phyloP scores from a whole-genome alignment of 306 rosid genomes.

The Phaseolus lunatus region DNA sequence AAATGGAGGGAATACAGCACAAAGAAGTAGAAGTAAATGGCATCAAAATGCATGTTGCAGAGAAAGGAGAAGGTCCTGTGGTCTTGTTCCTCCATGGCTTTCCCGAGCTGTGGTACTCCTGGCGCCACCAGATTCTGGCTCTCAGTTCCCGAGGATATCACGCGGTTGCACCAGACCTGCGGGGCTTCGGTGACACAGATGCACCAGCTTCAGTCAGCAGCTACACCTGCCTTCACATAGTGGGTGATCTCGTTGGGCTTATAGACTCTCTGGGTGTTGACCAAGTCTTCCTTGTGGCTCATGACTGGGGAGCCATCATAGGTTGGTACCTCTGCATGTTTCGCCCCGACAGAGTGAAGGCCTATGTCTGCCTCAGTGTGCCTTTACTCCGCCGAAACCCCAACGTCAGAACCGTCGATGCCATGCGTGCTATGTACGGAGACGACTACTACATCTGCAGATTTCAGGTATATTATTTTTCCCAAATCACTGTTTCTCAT shows the following conservation, averaged over 20 bases:
- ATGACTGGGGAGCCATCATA: conserved; percentile 55
- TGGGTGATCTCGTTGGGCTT: conserved; percentile 44
- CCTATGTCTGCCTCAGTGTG: conserved; percentile 51
- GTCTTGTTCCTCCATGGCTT: conserved; percentile 52
- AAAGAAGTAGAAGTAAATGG: conserved; percentile 28
- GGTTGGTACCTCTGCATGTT: conserved; percentile 57
- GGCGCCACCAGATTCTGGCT: conserved; percentile 51
- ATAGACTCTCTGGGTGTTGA: conserved; percentile 18
- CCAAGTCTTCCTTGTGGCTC: conserved; percentile 49
- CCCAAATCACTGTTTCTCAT: neutral
- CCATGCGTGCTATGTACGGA: conserved; percentile 40
- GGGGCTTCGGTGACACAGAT: conserved; percentile 54
- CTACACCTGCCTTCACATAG: conserved; percentile 43
- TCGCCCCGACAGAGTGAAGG: conserved; percentile 42
- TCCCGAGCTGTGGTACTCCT: conserved; percentile 60
- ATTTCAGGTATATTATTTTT: conserved; percentile 45
- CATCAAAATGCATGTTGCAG: conserved; percentile 41
- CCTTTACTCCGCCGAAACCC: conserved; percentile 45
- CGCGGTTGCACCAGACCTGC: conserved; percentile 50
- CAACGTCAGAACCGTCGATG: conserved; percentile 24
- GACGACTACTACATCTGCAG: conserved; percentile 55
- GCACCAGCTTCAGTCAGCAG: conserved; percentile 3
- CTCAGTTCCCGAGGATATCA: conserved; percentile 43
- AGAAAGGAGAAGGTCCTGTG: conserved; percentile 35
- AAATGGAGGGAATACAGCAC: conserved; percentile 28